Base-by-base conservation (phyloP, 2,329 filamentous ascomycete species). In the Fusarium aywerte region DNA sequence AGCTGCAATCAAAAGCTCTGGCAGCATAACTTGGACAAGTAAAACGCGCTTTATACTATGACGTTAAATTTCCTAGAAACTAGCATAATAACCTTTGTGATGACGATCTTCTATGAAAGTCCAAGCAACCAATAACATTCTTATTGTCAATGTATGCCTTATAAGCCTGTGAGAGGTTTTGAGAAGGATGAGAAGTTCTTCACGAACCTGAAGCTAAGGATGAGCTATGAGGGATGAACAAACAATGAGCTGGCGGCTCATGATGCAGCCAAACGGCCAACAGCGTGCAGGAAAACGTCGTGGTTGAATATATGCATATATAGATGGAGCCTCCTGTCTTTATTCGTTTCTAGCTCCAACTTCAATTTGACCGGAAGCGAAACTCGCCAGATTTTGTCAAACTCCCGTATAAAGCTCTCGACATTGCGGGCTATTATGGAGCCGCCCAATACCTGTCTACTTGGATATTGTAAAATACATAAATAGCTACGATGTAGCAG, bases 401-500 rank as follows among this genome's bases (percentile, higher is more conserved):
- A 9, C 8, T 10, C 15, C 7, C 4, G 9, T 35, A 7, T 35
- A 35, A 16, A 8, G 7, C 7, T 20, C 5, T 10, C 40, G 4
- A 4, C 7, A 20, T 3, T 10, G 12, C 7, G n/a, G 13, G 12
- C 11, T 16, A 36, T 25, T 21, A 10, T 18, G 13, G 21, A 8
- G 31, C n/a, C 3, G 33, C 29, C 35, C 44, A 13, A 36, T 48
- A 35, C 13, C n/a, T 40, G 3, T 40, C 25, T n/a, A 63, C 8
- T 4, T 59, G 39, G 11, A 72, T 70, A 8, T 50, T 49, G 1
- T 13, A 36, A 20, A 73, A 65, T 0, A 74, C 63, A 9, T 56
- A 61, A 4, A 73, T 49, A 4, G 72, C 72, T 4, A 65, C 25
- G 20, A 45, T 11, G n/a, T 74, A 74, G 12, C 72, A 74, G 11